A percentile compares a stretch with the other conserved stretches of the same genome.
phyloP scores from a whole-genome alignment of 2,329 filamentous ascomycete genomes.

The Blastomyces percursus region DNA sequence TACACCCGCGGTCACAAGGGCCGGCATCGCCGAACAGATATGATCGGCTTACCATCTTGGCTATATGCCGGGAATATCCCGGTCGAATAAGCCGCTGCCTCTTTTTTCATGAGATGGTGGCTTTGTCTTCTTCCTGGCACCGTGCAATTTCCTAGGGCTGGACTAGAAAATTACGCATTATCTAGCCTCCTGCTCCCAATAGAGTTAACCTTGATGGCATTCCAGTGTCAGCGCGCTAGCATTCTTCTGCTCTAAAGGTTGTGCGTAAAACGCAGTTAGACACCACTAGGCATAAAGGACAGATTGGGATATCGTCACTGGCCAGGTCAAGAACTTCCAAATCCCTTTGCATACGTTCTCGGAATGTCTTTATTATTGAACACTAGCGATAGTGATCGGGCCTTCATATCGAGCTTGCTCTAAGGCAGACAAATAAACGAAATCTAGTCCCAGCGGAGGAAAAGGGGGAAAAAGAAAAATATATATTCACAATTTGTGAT shows the following conservation, averaged over 20 bases:
- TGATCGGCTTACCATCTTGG: not conserved
- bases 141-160: not conserved
- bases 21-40: not conserved
- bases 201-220: not conserved
- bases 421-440: not conserved
- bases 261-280: not conserved
- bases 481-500: not conserved
- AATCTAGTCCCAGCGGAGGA: not conserved
- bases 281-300: not conserved
- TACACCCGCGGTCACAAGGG: not conserved
- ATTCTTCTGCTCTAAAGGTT: not conserved
- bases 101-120: not conserved
- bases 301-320: not conserved
- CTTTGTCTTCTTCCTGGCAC: not conserved
- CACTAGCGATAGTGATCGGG: not conserved
- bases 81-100: conserved; percentile 1
- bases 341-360: not conserved
- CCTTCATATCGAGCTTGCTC: not conserved
- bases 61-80: not conserved
- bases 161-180: not conserved
- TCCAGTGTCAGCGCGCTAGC: not conserved
- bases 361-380: not conserved
- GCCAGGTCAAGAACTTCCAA: not conserved
- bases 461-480: not conserved
- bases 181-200: not conserved